Percentiles rank a stretch among this genome's conserved stretches.
Evolutionary conservation across 2,329 filamentous ascomycete genomes (phyloP).

Genomic region (Pseudocercospora macadamiae): DNA sequence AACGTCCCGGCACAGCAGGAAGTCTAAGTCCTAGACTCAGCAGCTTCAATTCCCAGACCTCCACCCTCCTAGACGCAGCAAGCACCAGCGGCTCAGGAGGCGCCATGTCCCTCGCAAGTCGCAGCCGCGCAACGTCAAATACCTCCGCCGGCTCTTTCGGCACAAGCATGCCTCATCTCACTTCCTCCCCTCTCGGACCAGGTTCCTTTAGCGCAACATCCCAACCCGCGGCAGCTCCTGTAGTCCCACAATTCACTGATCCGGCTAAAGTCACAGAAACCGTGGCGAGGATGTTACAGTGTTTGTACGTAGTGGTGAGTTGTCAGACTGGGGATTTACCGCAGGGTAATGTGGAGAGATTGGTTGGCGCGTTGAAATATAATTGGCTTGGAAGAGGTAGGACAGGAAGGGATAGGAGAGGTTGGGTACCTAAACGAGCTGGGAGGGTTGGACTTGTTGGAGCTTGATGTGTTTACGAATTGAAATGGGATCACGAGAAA

Average conservation of each 20-base stretch:
- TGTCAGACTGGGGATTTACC: slow-evolving; percentile 72
- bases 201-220: slow-evolving; percentile 30
- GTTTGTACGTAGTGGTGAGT: slow-evolving; percentile 84
- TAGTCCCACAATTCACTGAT: slow-evolving; percentile 27
- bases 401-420: slow-evolving; percentile 84
- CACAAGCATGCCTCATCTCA: slow-evolving; percentile 42
- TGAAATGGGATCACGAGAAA: too few relatives aligned
- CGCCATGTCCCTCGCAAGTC: slow-evolving; percentile 50
- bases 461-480: too few relatives aligned
- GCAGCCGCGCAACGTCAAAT: slow-evolving; percentile 84
- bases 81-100: slow-evolving; percentile 49
- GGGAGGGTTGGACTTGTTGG: slow-evolving; percentile 36
- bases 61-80: slow-evolving; percentile 72
- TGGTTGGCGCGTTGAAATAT: slow-evolving; percentile 86
- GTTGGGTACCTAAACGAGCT: slow-evolving; percentile 74
- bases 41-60: slow-evolving; percentile 78
- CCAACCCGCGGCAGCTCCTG: slow-evolving; percentile 26
- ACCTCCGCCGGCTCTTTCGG: slow-evolving; percentile 61
- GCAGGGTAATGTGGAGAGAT: slow-evolving; percentile 77
- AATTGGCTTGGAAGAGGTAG: slow-evolving; percentile 94
- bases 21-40: slow-evolving; percentile 74
- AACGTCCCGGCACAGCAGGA: slow-evolving; percentile 67
- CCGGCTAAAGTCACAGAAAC: slow-evolving; percentile 84
- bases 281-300: slow-evolving; percentile 93
- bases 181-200: slow-evolving; percentile 27